Evolutionary conservation across 1,139 yeast genomes (phyloP), one percentile per base, ranked within the genome.

Genomic region (Nakaseomyces sp.): DNA sequence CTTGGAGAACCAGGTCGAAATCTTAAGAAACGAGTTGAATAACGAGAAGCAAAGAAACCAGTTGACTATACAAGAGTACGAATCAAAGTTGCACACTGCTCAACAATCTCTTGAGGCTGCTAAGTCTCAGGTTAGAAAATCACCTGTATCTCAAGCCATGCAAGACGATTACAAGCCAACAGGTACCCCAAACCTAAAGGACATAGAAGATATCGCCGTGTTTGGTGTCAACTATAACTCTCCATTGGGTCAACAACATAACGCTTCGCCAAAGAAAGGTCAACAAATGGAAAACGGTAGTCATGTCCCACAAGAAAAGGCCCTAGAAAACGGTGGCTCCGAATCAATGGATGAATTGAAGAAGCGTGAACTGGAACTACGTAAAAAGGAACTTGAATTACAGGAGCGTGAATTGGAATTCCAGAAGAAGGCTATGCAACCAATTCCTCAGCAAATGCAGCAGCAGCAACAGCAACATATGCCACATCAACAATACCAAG

Each of bases 371-470:
- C 44, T 68, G 40, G 77, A 72, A 50, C 59, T 73, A 40, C 67
- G 68, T 49, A 68, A 64, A 46, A 68, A 72, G 50, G 79, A 73
- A 53, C 62, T 71, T 46, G 69, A 70, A 25, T 57, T 73, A 51
- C 58, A 64, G 47, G 68, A 66, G 47, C 65, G 70, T 41, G 76
- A 73, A 55, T 38, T 62, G 33, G 67, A 65, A 35, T 51, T 66
- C 35, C 66, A 62, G 50, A 65, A 56, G 47, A 60, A 60, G 43
- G 56, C 63, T 13, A 51, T 52, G 24, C 58, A 51, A 43, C 17
- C 26, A 3, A 20, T 18, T 3, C 37, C 22, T 4, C 22, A 12
- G 4, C 37, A 32, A 8, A 12, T 22, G 17, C 56, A 54, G 29
- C 54, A 44, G 37, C 55, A 44, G 42, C 54, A 45, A 36, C 22